These are phyloP conservation scores for Melampsora larici-populina DNA, from an alignment of 1,284 basidiomycete species.

Conservation along the genomic window DNA sequence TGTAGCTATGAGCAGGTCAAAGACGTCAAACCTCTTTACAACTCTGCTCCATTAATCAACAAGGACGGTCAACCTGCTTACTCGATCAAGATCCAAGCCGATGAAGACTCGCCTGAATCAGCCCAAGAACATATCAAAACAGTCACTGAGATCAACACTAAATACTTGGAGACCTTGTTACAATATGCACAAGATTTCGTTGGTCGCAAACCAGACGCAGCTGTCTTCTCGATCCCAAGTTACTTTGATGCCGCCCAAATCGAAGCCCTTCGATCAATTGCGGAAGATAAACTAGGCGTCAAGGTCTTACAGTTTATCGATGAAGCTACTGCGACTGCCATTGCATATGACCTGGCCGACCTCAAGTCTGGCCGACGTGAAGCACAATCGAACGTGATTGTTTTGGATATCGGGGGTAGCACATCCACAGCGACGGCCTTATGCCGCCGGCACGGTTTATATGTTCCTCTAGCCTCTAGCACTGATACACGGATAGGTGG, in stretches of 20 bases:
- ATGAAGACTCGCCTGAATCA: conserved; percentile 48
- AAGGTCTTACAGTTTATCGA: conserved; percentile 77
- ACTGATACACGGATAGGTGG: conserved; percentile 60
- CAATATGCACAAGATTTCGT: conserved; percentile 89
- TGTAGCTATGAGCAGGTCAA: conserved; percentile 57
- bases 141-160: conserved; percentile 59
- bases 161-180: conserved; percentile 81
- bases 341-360: conserved; percentile 57
- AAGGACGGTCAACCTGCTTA: conserved; percentile 58
- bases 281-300: conserved; percentile 65
- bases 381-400: conserved; percentile 56
- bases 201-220: conserved; percentile 71
- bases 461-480: conserved; percentile 58
- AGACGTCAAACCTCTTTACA: conserved; percentile 73
- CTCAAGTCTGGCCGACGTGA: conserved; percentile 43
- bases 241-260: conserved; percentile 52
- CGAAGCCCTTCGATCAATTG: conserved; percentile 54
- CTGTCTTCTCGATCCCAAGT: conserved; percentile 77
- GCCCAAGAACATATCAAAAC: conserved; percentile 50
- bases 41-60: conserved; percentile 82
- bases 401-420: conserved; percentile 63
- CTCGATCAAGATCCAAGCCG: conserved; percentile 65
- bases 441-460: conserved; percentile 60
- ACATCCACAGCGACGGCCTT: conserved; percentile 59
- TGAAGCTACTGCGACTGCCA: conserved; percentile 73